Evolutionary conservation across 305 asterid genomes (phyloP).

Genomic region (Solanum aculeatissimum): DNA sequence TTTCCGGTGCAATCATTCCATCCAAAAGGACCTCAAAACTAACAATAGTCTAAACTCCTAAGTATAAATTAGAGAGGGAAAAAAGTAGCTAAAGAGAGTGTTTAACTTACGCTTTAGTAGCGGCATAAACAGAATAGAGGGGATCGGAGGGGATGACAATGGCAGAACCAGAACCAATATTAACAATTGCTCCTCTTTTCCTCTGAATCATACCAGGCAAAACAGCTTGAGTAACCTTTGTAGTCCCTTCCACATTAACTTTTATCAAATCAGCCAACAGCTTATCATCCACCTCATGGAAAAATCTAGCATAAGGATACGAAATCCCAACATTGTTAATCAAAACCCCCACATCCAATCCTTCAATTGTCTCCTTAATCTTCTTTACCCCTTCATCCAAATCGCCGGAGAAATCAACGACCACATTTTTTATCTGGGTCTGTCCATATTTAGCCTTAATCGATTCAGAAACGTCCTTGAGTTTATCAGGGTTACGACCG

Average conservation of each 20-base stretch:
- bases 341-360: conserved; percentile 72
- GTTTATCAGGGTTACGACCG: conserved; percentile 78
- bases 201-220: conserved; percentile 73
- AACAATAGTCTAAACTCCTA: neutral
- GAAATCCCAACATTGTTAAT: conserved; percentile 75
- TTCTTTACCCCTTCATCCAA: conserved; percentile 55
- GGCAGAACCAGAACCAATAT: conserved; percentile 91
- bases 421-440: conserved; percentile 66
- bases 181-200: conserved; percentile 77
- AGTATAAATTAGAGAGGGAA: neutral
- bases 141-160: conserved; percentile 80
- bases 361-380: conserved; percentile 55
- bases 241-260: conserved; percentile 83
- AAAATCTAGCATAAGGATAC: conserved; percentile 81
- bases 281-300: conserved; percentile 83
- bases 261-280: conserved; percentile 53
- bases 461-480: conserved; percentile 47
- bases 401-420: conserved; percentile 84
- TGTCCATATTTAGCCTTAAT: conserved; percentile 47
- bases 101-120: conserved; percentile 60
- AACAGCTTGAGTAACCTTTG: conserved; percentile 77
- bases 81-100: neutral
- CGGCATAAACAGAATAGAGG: conserved; percentile 87
- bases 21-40: neutral
- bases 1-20: neutral